These are phyloP conservation scores for Cutaneotrichosporon cutaneum DNA, from an alignment of 1,284 basidiomycete species.

Conservation along the genomic window DNA sequence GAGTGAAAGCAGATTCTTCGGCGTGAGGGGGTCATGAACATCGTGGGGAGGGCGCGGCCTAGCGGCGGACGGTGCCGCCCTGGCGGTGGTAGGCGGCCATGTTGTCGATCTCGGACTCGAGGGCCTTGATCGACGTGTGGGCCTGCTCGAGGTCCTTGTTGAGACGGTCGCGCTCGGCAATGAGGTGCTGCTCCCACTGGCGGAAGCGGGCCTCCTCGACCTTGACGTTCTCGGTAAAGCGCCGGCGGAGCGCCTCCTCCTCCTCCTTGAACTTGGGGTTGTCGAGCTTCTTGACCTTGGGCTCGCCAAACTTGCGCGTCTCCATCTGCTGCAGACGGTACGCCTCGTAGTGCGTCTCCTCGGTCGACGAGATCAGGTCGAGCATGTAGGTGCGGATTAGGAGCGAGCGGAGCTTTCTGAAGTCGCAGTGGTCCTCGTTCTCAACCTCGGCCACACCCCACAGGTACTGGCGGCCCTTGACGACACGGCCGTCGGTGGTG, in stretches of 20 bases:
- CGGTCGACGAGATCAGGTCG: constrained; percentile 92
- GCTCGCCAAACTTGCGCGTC: constrained; percentile 97
- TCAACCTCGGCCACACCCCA: constrained; percentile 98
- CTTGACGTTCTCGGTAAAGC: constrained; percentile 99
- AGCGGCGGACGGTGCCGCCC: constrained; percentile 47
- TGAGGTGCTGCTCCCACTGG: constrained; percentile 99
- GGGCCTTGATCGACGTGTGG: constrained; percentile 84
- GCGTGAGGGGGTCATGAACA: constrained; percentile 11
- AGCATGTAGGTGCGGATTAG: constrained; percentile 99
- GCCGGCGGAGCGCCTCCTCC: constrained; percentile 91
- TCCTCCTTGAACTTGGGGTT: constrained; percentile 99
- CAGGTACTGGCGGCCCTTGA: constrained; percentile 98
- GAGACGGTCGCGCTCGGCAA: constrained; percentile 91
- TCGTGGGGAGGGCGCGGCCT: constrained; percentile 2
- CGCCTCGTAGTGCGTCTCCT: constrained; percentile 96
- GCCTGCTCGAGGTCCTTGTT: constrained; percentile 91
- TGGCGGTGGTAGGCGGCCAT: constrained; percentile 74
- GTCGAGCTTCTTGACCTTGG: constrained; percentile 97
- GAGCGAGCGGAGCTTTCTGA: constrained; percentile 93
- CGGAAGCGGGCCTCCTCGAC: constrained; percentile 95
- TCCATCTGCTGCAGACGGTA: constrained; percentile 99
- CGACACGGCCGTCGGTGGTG: constrained; percentile 83
- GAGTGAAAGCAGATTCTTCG: not conserved
- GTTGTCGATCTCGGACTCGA: constrained; percentile 85
- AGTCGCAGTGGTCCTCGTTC: constrained; percentile 74